A percentile compares a stretch with the other conserved stretches of the same genome.
Conservation (phyloP, 1,284 basidiomycete species). For the Abortiporus biennis region DNA sequence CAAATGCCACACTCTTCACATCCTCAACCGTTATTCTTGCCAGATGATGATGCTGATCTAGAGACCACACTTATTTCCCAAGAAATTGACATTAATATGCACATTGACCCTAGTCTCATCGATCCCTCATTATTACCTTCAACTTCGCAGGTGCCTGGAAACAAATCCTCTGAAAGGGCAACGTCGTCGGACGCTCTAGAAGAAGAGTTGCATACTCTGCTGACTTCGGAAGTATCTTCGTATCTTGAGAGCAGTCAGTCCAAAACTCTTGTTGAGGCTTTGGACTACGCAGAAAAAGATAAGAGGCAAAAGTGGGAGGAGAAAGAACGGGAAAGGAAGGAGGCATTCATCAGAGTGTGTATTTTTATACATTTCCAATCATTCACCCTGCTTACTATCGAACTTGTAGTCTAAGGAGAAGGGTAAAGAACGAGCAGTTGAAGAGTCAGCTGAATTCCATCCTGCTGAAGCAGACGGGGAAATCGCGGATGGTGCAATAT, state of each 20-base stretch:
- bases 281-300: conserved; percentile 61
- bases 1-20: not conserved
- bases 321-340: too few species aligned
- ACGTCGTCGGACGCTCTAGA: conserved; percentile 28
- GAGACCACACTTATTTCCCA: not conserved
- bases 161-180: conserved; percentile 4
- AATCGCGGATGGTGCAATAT: too few species aligned
- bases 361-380: too few species aligned
- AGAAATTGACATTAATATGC: conserved; percentile 10
- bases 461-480: too few species aligned
- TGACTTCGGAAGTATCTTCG: conserved; percentile 61
- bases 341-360: too few species aligned
- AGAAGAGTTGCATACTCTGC: conserved; percentile 42
- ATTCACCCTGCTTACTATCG: too few species aligned
- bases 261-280: conserved; percentile 44
- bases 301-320: too few species aligned
- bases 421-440: too few species aligned
- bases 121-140: conserved; percentile 48
- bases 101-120: conserved; percentile 35
- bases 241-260: conserved; percentile 58
- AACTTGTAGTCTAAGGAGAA: too few species aligned
- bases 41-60: conserved; percentile 33
- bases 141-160: conserved; percentile 14
- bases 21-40: not conserved
- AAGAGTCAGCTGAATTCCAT: too few species aligned